Evolutionary conservation across 441 rosid genomes (phyloP).

Genomic region (Rhodomyrtus psidioides): DNA sequence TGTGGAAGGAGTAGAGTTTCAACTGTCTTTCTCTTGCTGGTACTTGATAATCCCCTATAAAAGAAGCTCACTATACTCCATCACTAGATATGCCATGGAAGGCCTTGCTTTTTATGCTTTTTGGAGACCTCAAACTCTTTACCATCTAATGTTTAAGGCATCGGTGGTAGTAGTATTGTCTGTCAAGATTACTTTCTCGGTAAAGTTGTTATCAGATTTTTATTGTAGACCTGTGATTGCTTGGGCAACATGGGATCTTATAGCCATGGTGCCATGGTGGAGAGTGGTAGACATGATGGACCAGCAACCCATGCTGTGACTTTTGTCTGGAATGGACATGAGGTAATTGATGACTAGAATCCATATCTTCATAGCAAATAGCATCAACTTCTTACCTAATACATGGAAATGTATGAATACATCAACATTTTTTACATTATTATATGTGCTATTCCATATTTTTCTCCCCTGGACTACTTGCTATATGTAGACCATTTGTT

Average conservation of each 20-base stretch:
- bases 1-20: not conserved
- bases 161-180: not conserved
- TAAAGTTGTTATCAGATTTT: not conserved
- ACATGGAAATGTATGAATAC: not conserved
- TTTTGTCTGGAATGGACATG: conserved; percentile 94
- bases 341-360: conserved; percentile 39
- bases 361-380: not conserved
- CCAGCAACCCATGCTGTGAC: conserved; percentile 88
- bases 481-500: not conserved
- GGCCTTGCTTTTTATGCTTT: not conserved
- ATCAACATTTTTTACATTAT: not conserved
- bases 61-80: not conserved
- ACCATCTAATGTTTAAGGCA: not conserved
- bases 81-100: not conserved
- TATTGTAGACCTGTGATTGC: conserved; percentile 80
- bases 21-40: not conserved
- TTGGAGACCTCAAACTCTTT: not conserved
- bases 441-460: not conserved
- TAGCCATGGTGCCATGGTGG: conserved; percentile 87
- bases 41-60: not conserved
- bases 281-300: conserved; percentile 60
- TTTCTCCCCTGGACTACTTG: not conserved
- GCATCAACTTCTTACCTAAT: not conserved
- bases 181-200: not conserved
- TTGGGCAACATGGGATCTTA: conserved; percentile 99